phyloP scores from a whole-genome alignment of 139 green algal genomes.

The Chlamydomonas sp. region DNA sequence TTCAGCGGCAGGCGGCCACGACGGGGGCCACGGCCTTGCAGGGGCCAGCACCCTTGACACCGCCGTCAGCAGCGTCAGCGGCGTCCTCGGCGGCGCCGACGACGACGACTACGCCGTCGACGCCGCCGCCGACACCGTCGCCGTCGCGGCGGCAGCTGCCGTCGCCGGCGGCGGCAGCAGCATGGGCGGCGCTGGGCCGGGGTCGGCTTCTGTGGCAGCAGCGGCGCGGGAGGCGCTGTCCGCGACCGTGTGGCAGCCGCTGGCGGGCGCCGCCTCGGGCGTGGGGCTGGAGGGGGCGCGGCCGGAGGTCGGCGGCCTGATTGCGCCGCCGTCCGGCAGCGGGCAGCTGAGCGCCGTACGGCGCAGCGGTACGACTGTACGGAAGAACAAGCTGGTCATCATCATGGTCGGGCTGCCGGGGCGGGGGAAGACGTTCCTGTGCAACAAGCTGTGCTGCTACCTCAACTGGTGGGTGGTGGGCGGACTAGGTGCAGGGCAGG shows the following conservation, averaged over 20 bases:
- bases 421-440: conserved; percentile 94
- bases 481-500: background rate
- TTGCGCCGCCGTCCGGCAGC: background rate
- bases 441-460: conserved; percentile 80
- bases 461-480: conserved; percentile 40
- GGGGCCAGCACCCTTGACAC: background rate
- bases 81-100: background rate
- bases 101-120: background rate
- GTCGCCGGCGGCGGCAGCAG: background rate
- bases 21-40: background rate
- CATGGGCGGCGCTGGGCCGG: background rate
- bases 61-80: background rate
- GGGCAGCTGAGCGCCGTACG: background rate
- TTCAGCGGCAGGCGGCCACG: conserved; percentile 14
- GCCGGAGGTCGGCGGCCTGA: background rate
- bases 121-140: background rate
- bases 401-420: conserved; percentile 82
- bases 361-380: conserved; percentile 2
- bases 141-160: background rate
- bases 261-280: too few relatives aligned
- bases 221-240: too few relatives aligned
- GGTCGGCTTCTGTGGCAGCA: too few relatives aligned
- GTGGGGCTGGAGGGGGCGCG: background rate
- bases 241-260: too few relatives aligned
- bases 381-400: conserved; percentile 83